Base-by-base conservation (phyloP, 805 yeast species). In the Alloascoidea hylecoeti region DNA sequence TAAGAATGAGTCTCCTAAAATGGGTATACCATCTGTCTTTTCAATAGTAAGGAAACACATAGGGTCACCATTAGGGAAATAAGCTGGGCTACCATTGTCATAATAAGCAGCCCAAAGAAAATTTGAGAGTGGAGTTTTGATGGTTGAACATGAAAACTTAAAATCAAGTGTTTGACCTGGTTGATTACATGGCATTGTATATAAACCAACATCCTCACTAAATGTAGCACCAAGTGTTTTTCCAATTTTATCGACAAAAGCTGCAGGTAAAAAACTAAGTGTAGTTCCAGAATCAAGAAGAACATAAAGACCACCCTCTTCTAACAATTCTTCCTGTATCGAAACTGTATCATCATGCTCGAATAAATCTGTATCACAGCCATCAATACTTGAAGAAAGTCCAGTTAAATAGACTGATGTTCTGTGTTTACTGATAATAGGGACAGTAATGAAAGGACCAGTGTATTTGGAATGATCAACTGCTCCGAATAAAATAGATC, bases 1-100 rank as follows among this genome's bases (percentile, higher is more conserved):
- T 38, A 74, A 54, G 44, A 73, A 61, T 39, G 61, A 62, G 45
- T 71, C 77, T 14, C 79, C 80, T 27, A 74, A 53, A 37, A 68
- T 55, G 14, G 61, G 48, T 2, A 46, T 18, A 14, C 52, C 53
- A 39, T 49, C 56, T 14, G 50, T 52, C 2, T 53, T 39, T 9
- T 9, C 30, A n/a, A 34, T 36, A 32, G 33, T 35, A 14, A 39
- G 27, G 18, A 33, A 15, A 2, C 33, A 27, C 9, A n/a, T 17
- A 18, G 34, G 18, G n/a, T 44, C 44, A 5, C 28, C 35, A 16
- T 16, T 16, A 18, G 5, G 6, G 6, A 16, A n/a, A 34, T 17
- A 12, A 12, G n/a, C 36, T 5, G 16, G 16, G 5, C 15, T 5
- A 13, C 30, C 36, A 9, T 17, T 18, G 6, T 9, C 17, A 16